These are phyloP conservation scores for Quercus cerris DNA, from an alignment of 306 rosid genomes.

Conservation along the genomic window DNA sequence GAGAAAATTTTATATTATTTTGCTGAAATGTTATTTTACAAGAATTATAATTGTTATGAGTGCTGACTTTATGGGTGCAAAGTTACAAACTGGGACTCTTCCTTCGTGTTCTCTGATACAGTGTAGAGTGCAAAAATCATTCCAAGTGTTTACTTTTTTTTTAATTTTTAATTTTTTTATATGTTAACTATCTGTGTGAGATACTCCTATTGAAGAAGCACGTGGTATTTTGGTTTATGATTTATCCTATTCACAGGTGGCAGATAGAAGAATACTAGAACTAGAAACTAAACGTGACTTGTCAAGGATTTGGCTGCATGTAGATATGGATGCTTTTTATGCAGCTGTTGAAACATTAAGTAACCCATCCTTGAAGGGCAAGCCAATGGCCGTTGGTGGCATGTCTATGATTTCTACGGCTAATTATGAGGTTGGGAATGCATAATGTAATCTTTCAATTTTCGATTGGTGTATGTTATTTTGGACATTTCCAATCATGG, in stretches of 20 bases:
- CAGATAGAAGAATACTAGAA: conserved; percentile 64
- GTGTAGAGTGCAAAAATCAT: not conserved
- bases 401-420: conserved; percentile 95
- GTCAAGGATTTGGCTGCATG: conserved; percentile 88
- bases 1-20: not conserved
- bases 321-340: conserved; percentile 99
- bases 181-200: not conserved
- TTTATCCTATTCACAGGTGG: conserved; percentile 40
- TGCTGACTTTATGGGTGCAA: not conserved
- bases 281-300: conserved; percentile 76
- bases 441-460: not conserved
- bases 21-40: not conserved
- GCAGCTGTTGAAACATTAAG: conserved; percentile 94
- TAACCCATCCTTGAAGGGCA: conserved; percentile 62
- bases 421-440: conserved; percentile 77
- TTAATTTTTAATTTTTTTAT: not conserved
- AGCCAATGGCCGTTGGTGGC: conserved; percentile 89
- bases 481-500: not conserved
- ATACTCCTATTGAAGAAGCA: not conserved
- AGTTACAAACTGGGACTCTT: not conserved
- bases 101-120: not conserved
- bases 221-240: not conserved
- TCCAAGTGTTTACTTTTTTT: not conserved
- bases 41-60: not conserved
- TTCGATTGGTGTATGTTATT: not conserved